Evolutionary conservation across 2,329 filamentous ascomycete genomes (phyloP), one percentile per base, ranked within the genome.

Genomic region (Venturia aucupariae): DNA sequence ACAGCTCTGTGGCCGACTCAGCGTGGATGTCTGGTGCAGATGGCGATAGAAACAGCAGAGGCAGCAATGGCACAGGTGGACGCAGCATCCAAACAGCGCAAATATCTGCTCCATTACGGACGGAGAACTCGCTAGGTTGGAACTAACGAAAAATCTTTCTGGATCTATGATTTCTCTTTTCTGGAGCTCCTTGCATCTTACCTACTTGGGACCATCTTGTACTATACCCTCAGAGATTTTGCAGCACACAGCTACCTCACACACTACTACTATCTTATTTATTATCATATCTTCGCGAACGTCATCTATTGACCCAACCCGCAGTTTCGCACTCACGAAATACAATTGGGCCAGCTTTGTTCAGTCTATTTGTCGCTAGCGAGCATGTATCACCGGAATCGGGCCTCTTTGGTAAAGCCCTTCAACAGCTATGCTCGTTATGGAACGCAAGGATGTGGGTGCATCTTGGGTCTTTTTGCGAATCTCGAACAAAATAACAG

Each of bases 111-210:
- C 92, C 92, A 3, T 89, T 96, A 68, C 92, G 92, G 75, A 89
- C 92, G 3, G 92, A 95, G 80, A 97, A 97, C 82, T 96, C 91
- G 62, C 84, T 97, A 69, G 92, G 92, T 71, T 97, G 92, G 92
- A 96, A 95, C 80, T 97, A 82, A 86, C 11, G 38, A 32, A n/a
- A 24, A 6, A 32, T 13, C 3, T 41, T 60, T 41, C 55, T 42
- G 59, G 61, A 62, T 62, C 42, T 30, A 38, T 24, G 24, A 35
- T 2, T 54, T 62, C 27, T 35, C 13, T 4, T 27, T 51, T 41
- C 61, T 32, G 38, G 35, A 57, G n/a, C 6, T n/a, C n/a, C n/a
- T n/a, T n/a, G n/a, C n/a, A 1, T 57, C 2, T 24, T 5, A 42
- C 59, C 24, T 41, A 38, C 7, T 22, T 60, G 22, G 41, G 35